Evolutionary conservation across 2,329 filamentous ascomycete genomes (phyloP).

Genomic region (Arthrobotrys entomopaga): DNA sequence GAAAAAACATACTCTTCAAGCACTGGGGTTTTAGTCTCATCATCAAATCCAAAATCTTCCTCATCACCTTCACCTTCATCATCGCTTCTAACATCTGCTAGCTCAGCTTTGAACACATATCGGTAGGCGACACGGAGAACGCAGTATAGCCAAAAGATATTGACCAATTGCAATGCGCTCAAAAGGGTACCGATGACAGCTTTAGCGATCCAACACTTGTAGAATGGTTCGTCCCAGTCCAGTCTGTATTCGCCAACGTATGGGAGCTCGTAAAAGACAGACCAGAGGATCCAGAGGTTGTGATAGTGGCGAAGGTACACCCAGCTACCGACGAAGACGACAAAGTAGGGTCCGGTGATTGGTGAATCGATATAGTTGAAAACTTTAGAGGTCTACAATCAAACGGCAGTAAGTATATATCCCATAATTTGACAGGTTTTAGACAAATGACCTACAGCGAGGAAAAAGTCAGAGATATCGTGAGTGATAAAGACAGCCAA

Average conservation of each 20-base stretch:
- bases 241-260: conserved; percentile 79
- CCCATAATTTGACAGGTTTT: conserved; percentile 46
- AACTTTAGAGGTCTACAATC: conserved; percentile 79
- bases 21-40: conserved; percentile 32
- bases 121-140: conserved; percentile 79
- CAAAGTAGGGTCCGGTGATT: conserved; percentile 85
- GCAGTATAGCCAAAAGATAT: conserved; percentile 83
- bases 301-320: conserved; percentile 88
- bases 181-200: conserved; percentile 74
- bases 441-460: conserved; percentile 72
- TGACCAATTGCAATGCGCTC: conserved; percentile 75
- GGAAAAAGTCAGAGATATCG: conserved; percentile 94
- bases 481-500: conserved; percentile 93
- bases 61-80: conserved; percentile 70
- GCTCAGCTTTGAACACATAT: conserved; percentile 70
- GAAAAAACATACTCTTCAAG: conserved; percentile 32
- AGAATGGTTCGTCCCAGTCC: conserved; percentile 79
- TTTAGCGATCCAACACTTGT: conserved; percentile 78
- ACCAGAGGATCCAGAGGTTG: conserved; percentile 80
- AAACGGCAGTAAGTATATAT: conserved; percentile 41
- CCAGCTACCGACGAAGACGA: conserved; percentile 82
- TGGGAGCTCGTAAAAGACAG: conserved; percentile 78
- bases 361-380: conserved; percentile 88
- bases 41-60: conserved; percentile 55
- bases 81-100: conserved; percentile 77